Conservation (phyloP, 2,329 filamentous ascomycete genomes). For the Fusarium tricinctum region DNA sequence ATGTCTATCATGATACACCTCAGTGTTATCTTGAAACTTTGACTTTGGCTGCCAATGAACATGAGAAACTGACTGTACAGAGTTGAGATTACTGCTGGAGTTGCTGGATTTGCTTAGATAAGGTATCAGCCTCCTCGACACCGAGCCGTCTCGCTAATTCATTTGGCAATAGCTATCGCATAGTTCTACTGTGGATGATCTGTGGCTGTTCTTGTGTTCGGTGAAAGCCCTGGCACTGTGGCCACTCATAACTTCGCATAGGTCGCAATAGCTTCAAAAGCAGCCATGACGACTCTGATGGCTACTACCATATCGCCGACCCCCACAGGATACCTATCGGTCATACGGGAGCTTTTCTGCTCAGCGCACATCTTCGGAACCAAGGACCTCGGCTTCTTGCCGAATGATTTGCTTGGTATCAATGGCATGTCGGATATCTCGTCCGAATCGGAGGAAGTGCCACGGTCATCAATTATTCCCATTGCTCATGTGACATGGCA, state of each 20-base stretch:
- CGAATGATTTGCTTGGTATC: constrained; percentile 16
- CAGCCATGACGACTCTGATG: no score
- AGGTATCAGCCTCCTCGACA: constrained; percentile 1
- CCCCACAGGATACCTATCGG: constrained; percentile 18
- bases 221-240: not conserved
- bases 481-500: constrained; percentile 12
- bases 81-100: constrained; percentile 3
- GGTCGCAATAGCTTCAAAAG: not conserved
- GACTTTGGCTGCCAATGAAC: not conserved
- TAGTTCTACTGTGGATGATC: no score
- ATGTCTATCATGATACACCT: constrained; percentile 11
- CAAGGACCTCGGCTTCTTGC: constrained; percentile 33
- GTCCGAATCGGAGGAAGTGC: constrained; percentile 23
- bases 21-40: constrained; percentile 28
- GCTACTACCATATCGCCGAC: not conserved
- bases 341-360: constrained; percentile 23
- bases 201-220: not conserved
- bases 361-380: constrained; percentile 12
- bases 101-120: constrained; percentile 1
- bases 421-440: constrained; percentile 3
- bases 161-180: not conserved
- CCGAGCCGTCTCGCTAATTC: not conserved
- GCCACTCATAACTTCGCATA: not conserved
- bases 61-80: constrained; percentile 1
- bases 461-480: not conserved